Conservation (phyloP, 257 asterid species). For the Apocynum venetum region DNA sequence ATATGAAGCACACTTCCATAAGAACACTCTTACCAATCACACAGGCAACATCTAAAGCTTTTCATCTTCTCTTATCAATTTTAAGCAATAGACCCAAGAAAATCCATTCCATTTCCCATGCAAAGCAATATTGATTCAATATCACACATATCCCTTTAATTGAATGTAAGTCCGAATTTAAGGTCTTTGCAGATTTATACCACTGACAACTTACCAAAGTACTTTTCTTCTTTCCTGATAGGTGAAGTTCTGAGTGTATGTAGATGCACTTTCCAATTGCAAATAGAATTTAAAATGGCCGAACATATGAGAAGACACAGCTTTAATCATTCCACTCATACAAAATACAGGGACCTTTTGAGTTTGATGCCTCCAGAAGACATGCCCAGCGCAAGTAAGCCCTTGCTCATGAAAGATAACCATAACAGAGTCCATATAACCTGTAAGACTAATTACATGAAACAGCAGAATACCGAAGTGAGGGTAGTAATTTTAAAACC, state of each 20-base stretch:
- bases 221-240: background rate
- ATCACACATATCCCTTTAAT: background rate
- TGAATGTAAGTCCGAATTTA: background rate
- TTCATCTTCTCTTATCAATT: background rate
- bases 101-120: background rate
- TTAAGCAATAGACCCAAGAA: background rate
- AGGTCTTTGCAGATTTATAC: background rate
- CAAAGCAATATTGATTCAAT: background rate
- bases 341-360: conserved; percentile 77
- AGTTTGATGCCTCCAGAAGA: conserved; percentile 80
- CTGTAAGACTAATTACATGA: conserved; percentile 33
- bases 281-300: conserved; percentile 49
- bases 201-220: background rate
- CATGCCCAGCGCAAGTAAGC: conserved; percentile 93
- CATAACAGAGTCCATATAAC: conserved; percentile 84
- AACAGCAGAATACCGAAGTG: background rate
- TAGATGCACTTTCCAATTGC: conserved; percentile 2
- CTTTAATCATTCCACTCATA: conserved; percentile 66
- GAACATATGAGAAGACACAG: conserved; percentile 94
- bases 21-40: background rate
- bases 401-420: conserved; percentile 84
- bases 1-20: background rate
- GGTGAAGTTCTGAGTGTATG: background rate
- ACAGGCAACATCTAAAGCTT: background rate
- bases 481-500: background rate